Evolutionary conservation across 2,329 filamentous ascomycete genomes (phyloP), one percentile per base, ranked within the genome.

Genomic region (Allantophomopsis lycopodina): DNA sequence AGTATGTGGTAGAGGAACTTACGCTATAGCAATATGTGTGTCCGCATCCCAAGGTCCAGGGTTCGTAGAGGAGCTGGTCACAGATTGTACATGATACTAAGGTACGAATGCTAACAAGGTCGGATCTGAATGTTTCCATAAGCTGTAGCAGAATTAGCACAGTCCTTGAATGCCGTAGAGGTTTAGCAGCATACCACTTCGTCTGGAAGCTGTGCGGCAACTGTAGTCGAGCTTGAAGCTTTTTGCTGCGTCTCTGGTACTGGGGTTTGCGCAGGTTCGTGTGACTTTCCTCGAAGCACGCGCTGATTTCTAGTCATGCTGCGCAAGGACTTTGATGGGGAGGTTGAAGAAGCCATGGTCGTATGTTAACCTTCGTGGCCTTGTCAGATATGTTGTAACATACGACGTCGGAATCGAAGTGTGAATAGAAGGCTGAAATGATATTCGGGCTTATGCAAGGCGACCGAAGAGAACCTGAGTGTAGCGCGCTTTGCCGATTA

Each of bases 1-100:
- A 3, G 13, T 3, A 14, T 2, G 13, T 34, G 32, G 16, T 15
- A 14, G 16, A 34, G 13, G 15, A 14, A 35, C 68, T 55, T 47
- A 75, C 71, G 35, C 69, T 73, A 53, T 83, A 83, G 60, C 79
- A 83, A 57, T 80, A 83, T 6, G 78, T 82, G 55, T 83, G 79
- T 3, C 79, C 79, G 50, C 79, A 83, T 6, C 65, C 65, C 39
- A 82, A 66, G 14, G 73, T 78, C 57, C 75, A 83, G 2, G 79
- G 79, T 55, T 83, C 77, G 57, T 81, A 82, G 37, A 83, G 66
- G 37, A 78, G 68, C 40, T 73, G 69, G 47, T 79, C 71, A 57
- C 79, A 83, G 45, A 83, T 76, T 46, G 76, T 76, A 60, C 79
- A 83, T 42, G 74, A 76, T 49, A 79, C 61, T 23, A 79, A 63